phyloP scores from a whole-genome alignment of 352 stramenopile genomes.

The Pythium rhizo-oryzae region DNA sequence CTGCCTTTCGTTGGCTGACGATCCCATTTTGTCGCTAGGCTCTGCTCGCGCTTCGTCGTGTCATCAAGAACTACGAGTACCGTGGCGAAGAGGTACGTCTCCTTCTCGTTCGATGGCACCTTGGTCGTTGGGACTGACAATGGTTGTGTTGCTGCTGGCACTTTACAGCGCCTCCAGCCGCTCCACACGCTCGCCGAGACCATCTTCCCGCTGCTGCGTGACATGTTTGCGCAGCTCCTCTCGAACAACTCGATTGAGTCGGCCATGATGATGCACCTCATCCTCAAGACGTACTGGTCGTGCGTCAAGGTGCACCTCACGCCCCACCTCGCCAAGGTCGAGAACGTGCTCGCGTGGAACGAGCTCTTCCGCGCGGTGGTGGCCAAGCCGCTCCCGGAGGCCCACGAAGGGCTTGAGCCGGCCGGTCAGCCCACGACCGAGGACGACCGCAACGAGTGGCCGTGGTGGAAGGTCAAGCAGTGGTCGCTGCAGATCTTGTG shows the following conservation, averaged over 20 bases:
- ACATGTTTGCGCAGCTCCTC: slow-evolving; percentile 88
- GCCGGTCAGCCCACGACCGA: slow-evolving; percentile 88
- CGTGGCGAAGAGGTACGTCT: slow-evolving; percentile 80
- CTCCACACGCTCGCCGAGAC: slow-evolving; percentile 93
- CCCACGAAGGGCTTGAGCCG: slow-evolving; percentile 74
- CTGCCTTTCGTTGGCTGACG: too few species aligned
- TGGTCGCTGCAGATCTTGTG: slow-evolving; percentile 97
- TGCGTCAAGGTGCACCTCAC: slow-evolving; percentile 96
- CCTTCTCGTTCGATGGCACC: too few species aligned
- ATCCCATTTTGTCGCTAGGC: too few species aligned
- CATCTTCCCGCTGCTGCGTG: slow-evolving; percentile 93
- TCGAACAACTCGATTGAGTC: slow-evolving; percentile 91
- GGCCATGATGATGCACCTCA: slow-evolving; percentile 93
- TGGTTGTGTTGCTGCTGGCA: too few species aligned
- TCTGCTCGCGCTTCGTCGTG: slow-evolving; percentile 94
- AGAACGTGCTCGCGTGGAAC: slow-evolving; percentile 94
- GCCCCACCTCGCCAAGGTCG: slow-evolving; percentile 75
- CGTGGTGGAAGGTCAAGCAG: slow-evolving; percentile 99
- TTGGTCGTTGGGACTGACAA: too few species aligned
- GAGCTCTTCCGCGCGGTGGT: slow-evolving; percentile 88
- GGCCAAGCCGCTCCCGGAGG: slow-evolving; percentile 92
- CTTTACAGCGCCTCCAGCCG: slow-evolving; percentile 59
- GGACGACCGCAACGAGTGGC: slow-evolving; percentile 93
- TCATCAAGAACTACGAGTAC: slow-evolving; percentile 99
- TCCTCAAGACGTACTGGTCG: slow-evolving; percentile 98